Evolutionary conservation across 2,329 filamentous ascomycete species (phyloP), one percentile per base, ranked within the genome.

Genomic region (Aspergillus caelatus): DNA sequence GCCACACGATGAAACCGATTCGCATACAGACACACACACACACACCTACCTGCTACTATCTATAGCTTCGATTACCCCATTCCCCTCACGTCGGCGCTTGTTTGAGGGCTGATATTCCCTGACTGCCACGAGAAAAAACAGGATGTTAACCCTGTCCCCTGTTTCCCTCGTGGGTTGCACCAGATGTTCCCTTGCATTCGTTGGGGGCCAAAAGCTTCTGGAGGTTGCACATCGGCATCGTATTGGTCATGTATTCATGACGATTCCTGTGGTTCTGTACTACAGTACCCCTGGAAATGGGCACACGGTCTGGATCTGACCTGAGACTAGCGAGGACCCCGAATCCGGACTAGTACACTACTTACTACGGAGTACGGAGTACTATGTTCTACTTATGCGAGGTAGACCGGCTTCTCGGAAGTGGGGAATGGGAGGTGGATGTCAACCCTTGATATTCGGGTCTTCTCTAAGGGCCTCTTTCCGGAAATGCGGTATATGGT

Each of bases 111-210:
- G 26, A 39, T 50, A 21, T 32, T 32, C 48, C 54, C 36, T 53
- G 58, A 60, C 48, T 36, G 28, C 60, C 60, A 62, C 61, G 50
- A 63, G 57, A 59, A 59, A 43, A 36, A 19, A n/a, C 12, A 34
- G 36, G 30, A 21, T 26, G 41, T 34, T 7, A 48, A 48, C 14
- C 56, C 41, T 43, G 26, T 32, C n/a, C 28, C 26, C 12, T 36
- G 26, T 23, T 9, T 12, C 2, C n/a, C 39, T 30, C 34, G 41
- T n/a, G 11, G n/a, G 56, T 39, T 46, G 23, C 26, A 58, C 39
- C 21, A 46, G 21, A 14, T 26, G 21, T 23, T 28, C 36, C 56
- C 28, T 32, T 46, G 41, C 41, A 39, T 39, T 34, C 52, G 32
- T 52, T 59, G 57, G 57, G 57, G 57, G 56, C 56, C 57, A 36